Evolutionary conservation across 495 filamentous ascomycete genomes (phyloP).

Genomic region (Aspergillus mulundensis): DNA sequence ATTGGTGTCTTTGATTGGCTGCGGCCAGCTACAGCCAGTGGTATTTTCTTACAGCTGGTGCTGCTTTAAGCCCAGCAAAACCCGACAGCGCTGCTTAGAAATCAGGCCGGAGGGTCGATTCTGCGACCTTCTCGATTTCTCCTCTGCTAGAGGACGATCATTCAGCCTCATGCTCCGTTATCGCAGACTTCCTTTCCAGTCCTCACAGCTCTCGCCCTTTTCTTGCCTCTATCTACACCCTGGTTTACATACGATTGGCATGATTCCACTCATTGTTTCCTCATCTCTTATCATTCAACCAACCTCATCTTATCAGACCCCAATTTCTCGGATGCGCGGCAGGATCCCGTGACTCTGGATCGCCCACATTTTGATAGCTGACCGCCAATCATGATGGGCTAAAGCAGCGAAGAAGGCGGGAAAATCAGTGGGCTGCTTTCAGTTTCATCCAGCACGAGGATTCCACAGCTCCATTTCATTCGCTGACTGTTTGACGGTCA

Average conservation of each 20-base stretch:
- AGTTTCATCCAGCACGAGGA: neutral
- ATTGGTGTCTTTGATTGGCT: neutral
- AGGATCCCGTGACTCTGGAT: neutral
- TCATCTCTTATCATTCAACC: too few relatives aligned
- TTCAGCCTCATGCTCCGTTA: neutral
- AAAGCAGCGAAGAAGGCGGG: neutral
- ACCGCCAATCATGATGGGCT: neutral
- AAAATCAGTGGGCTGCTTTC: neutral
- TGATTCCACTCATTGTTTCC: too few relatives aligned
- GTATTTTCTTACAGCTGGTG: neutral
- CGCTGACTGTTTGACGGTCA: neutral
- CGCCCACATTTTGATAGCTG: neutral
- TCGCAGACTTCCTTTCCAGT: neutral
- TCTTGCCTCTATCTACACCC: neutral
- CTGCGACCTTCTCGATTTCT: constrained; percentile 5
- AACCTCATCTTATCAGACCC: neutral
- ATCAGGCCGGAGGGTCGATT: constrained; percentile 20
- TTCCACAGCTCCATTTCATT: constrained; percentile 2
- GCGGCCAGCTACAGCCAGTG: neutral
- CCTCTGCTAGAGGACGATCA: neutral
- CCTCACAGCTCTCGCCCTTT: neutral
- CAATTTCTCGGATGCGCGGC: neutral
- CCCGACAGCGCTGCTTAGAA: constrained; percentile 17
- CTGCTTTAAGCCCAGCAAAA: constrained; percentile 3
- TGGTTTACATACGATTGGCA: too few relatives aligned